Evolutionary conservation across 1,284 basidiomycete genomes (phyloP).

Genomic region (Malassezia dermatis): DNA sequence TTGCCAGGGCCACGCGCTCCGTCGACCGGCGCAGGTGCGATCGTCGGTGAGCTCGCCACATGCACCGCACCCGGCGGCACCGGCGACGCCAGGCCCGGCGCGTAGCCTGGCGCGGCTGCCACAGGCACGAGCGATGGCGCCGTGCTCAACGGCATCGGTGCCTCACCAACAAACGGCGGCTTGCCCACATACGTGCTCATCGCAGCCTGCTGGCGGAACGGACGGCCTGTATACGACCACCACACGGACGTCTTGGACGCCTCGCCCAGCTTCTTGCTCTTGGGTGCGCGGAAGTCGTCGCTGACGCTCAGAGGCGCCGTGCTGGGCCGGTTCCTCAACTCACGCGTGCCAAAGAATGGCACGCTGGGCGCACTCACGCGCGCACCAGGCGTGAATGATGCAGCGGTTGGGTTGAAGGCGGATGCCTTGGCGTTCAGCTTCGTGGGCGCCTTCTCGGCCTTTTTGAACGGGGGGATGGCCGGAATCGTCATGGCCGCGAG

Average conservation of each 20-base stretch:
- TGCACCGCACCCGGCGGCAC: neutral
- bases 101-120: neutral
- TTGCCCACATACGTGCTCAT: neutral
- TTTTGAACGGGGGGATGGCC: conserved; percentile 78
- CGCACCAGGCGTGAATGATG: conserved; percentile 51
- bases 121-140: conserved; percentile 6
- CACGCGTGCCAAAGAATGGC: conserved; percentile 73
- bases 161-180: neutral
- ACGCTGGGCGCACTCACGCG: conserved; percentile 53
- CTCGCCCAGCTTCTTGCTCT: conserved; percentile 67
- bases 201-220: conserved; percentile 63
- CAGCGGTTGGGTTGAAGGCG: conserved; percentile 51
- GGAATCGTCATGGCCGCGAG: conserved; percentile 58
- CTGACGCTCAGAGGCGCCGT: conserved; percentile 60
- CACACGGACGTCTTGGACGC: conserved; percentile 61
- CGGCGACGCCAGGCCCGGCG: conserved; percentile 1
- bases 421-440: conserved; percentile 70
- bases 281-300: conserved; percentile 91
- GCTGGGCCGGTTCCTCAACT: conserved; percentile 58
- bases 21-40: neutral
- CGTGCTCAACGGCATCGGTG: conserved; percentile 1
- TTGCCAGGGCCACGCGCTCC: neutral
- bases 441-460: conserved; percentile 53
- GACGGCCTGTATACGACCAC: conserved; percentile 82
- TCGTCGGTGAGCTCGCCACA: neutral